A percentile compares a stretch with the other conserved stretches of the same genome.
Evolutionary conservation across 768 basidiomycete species (phyloP).

Genomic region (Boletus tomentosulus): DNA sequence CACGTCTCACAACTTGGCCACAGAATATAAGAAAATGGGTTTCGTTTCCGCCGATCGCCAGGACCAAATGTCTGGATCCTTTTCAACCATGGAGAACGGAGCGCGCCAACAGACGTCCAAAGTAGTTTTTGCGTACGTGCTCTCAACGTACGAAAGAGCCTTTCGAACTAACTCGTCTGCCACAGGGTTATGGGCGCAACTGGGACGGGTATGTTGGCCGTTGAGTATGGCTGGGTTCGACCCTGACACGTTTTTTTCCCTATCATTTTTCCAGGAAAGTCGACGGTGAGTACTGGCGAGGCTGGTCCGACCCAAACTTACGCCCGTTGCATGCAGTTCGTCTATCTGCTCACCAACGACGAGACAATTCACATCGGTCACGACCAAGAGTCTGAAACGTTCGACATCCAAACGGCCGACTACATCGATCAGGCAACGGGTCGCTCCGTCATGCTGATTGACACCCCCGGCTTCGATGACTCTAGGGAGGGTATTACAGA

Average conservation of each 20-base stretch:
- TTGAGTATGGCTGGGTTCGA: not conserved
- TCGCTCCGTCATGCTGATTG: constrained; percentile 12
- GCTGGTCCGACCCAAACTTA: not conserved
- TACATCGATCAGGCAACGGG: not conserved
- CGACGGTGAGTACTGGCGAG: constrained; percentile 2
- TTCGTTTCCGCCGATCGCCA: not conserved
- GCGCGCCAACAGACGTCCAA: not conserved
- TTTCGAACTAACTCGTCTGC: not conserved
- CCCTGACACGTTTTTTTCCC: too few species aligned
- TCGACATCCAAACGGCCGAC: not conserved
- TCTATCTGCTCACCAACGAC: not conserved
- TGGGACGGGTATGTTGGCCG: constrained; percentile 3
- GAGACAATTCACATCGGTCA: constrained; percentile 9
- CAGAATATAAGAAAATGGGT: not conserved
- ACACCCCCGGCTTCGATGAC: constrained; percentile 12
- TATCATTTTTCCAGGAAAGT: not conserved
- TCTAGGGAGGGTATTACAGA: constrained; percentile 14
- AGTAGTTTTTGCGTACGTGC: constrained; percentile 4
- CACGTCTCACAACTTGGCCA: not conserved
- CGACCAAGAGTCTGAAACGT: constrained; percentile 6
- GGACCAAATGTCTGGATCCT: not conserved
- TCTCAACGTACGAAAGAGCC: not conserved
- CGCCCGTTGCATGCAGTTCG: not conserved
- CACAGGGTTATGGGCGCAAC: constrained; percentile 9
- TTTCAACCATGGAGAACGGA: not conserved